A percentile compares a stretch with the other conserved stretches of the same genome.
These are phyloP conservation scores for Aspergillus aculeatus DNA, from an alignment of 2,329 filamentous ascomycete species.

Conservation along the genomic window DNA sequence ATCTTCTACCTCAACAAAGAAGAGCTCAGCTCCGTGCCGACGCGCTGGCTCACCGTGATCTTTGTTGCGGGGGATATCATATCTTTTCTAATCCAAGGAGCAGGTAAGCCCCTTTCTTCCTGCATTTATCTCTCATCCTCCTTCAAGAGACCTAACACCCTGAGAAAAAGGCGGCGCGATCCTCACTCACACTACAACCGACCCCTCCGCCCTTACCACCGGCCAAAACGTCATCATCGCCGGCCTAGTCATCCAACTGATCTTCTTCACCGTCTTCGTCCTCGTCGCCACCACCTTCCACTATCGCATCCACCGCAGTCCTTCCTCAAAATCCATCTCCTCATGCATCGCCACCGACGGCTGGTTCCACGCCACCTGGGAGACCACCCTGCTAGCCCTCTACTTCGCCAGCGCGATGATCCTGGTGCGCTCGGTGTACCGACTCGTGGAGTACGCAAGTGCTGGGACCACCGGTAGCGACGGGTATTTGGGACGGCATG, in stretches of 20 bases:
- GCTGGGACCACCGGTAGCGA: constrained; percentile 13
- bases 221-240: constrained; percentile 50
- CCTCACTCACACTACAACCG: constrained; percentile 10
- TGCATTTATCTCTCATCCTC: too few relatives aligned
- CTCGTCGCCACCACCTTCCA: constrained; percentile 53
- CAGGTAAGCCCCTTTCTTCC: constrained; percentile 15
- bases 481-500: constrained; percentile 24
- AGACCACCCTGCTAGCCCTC: constrained; percentile 7
- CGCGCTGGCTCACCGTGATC: constrained; percentile 38
- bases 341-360: background rate
- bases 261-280: constrained; percentile 59
- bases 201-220: constrained; percentile 1
- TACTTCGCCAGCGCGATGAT: constrained; percentile 20
- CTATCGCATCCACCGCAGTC: constrained; percentile 36
- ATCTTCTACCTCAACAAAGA: constrained; percentile 35
- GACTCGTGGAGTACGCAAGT: constrained; percentile 22
- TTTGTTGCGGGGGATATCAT: constrained; percentile 37
- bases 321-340: constrained; percentile 22
- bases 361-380: constrained; percentile 9
- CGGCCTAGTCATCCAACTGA: constrained; percentile 58
- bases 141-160: background rate
- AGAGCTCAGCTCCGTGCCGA: constrained; percentile 28
- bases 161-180: constrained; percentile 17
- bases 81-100: constrained; percentile 33
- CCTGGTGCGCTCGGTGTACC: constrained; percentile 23